Conservation (phyloP, 139 green algal species). For the Chlorella vulgaris region DNA sequence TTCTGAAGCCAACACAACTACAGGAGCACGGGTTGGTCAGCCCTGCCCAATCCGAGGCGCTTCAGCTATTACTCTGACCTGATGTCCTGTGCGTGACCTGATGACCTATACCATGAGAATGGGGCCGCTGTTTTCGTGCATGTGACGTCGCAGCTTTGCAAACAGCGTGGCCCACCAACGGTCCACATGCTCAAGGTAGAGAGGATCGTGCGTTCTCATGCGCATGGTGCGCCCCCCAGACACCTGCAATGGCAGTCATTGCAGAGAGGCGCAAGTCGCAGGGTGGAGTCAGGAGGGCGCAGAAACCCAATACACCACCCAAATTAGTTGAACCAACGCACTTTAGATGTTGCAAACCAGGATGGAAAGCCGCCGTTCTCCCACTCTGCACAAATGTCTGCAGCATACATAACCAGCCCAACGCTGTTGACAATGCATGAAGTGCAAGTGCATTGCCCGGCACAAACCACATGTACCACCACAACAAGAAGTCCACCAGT, state of each 20-base stretch:
- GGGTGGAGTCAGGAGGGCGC: no score
- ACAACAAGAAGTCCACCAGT: no score
- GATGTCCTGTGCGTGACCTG: no score
- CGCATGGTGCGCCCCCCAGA: conserved; percentile 47
- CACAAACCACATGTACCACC: no score
- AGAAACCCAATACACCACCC: neutral
- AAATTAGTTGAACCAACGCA: neutral
- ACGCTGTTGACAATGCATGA: conserved; percentile 1
- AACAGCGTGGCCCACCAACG: conserved; percentile 58
- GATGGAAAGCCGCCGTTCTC: conserved; percentile 67
- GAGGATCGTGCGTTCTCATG: conserved; percentile 48
- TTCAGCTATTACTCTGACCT: no score
- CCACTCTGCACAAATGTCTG: conserved; percentile 62
- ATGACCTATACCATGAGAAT: conserved; percentile 65
- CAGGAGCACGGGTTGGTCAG: neutral
- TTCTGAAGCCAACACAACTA: no score
- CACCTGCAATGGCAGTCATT: no score
- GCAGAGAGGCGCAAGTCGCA: no score
- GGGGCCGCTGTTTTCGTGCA: conserved; percentile 52
- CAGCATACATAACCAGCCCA: no score
- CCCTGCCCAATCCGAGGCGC: neutral
- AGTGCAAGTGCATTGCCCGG: neutral
- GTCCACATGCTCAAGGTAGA: conserved; percentile 56
- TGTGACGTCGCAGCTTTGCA: conserved; percentile 30
- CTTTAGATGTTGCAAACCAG: conserved; percentile 57